These are phyloP conservation scores for Pseudopyrenochaeta lycopersici DNA, from an alignment of 2,329 filamentous ascomycete species.

Conservation along the genomic window DNA sequence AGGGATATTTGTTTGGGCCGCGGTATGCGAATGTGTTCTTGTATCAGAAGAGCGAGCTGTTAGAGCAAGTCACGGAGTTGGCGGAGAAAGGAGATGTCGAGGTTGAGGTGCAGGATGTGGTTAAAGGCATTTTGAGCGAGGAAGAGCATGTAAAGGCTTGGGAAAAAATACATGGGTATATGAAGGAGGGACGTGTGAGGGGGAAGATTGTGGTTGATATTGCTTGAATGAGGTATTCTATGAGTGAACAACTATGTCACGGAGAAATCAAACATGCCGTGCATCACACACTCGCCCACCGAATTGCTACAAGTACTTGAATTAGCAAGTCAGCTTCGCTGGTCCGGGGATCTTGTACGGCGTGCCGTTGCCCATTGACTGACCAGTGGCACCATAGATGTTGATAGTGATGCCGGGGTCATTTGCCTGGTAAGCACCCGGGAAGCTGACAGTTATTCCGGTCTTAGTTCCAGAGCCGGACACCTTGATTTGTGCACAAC, in stretches of 20 bases:
- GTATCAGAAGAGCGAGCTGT: conserved; percentile 28
- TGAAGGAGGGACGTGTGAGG: conserved; percentile 38
- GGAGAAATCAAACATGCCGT: too few species aligned
- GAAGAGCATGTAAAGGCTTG: conserved; percentile 24
- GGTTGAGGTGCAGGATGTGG: conserved; percentile 38
- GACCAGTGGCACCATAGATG: conserved; percentile 37
- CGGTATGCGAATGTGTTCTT: conserved; percentile 41
- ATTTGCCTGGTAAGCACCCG: conserved; percentile 42
- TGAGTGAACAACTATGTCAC: too few species aligned
- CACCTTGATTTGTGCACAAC: conserved; percentile 47
- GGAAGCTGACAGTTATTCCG: conserved; percentile 40
- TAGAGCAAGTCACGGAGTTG: conserved; percentile 33
- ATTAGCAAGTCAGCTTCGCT: conserved; percentile 60
- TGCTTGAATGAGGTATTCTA: too few species aligned
- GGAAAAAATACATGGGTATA: conserved; percentile 32
- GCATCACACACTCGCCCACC: too few species aligned
- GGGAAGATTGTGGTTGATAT: conserved; percentile 44
- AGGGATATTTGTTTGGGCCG: conserved; percentile 35
- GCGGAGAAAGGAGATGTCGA: conserved; percentile 30
- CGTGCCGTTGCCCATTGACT: conserved; percentile 24
- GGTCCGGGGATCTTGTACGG: conserved; percentile 63
- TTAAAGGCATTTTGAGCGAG: conserved; percentile 36
- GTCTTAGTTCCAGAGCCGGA: conserved; percentile 32
- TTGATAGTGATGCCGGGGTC: conserved; percentile 44
- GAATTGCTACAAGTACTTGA: too few species aligned